These are phyloP conservation scores for Sugiyamaella americana DNA, from an alignment of 805 yeast species.

Conservation along the genomic window DNA sequence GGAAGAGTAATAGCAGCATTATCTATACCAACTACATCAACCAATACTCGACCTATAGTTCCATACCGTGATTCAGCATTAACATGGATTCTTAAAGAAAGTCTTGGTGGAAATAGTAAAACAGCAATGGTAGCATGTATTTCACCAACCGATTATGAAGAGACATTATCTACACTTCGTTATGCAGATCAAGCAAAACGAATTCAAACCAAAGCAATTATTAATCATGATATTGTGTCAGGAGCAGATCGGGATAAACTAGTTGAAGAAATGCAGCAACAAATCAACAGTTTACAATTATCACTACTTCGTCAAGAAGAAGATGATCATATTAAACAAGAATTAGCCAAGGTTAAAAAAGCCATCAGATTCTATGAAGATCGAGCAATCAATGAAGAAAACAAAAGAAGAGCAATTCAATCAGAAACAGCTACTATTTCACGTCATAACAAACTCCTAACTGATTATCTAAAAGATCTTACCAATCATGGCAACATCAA, in stretches of 20 bases:
- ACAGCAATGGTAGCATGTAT: conserved; percentile 85
- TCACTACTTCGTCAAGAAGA: conserved; percentile 21
- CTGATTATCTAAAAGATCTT: conserved; percentile 26
- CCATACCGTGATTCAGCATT: conserved; percentile 72
- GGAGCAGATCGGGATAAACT: conserved; percentile 35
- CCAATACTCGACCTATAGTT: conserved; percentile 30
- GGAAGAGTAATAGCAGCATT: conserved; percentile 60
- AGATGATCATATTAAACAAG: conserved; percentile 25
- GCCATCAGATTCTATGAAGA: conserved; percentile 30
- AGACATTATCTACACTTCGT: conserved; percentile 65
- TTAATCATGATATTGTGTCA: conserved; percentile 40
- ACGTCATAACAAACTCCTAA: conserved; percentile 27
- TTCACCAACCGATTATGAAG: conserved; percentile 74
- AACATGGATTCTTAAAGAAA: conserved; percentile 71
- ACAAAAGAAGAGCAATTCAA: conserved; percentile 28
- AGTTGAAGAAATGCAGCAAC: conserved; percentile 36
- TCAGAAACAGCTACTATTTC: conserved; percentile 24
- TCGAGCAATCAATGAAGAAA: conserved; percentile 27
- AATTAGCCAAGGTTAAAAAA: conserved; percentile 25
- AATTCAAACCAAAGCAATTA: conserved; percentile 55
- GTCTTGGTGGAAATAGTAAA: conserved; percentile 78
- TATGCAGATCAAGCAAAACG: conserved; percentile 73
- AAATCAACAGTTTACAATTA: conserved; percentile 30
- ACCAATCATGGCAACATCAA: conserved; percentile 10
- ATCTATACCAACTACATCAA: conserved; percentile 34